Evolutionary conservation across 495 filamentous ascomycete species (phyloP), one percentile per base, ranked within the genome.

Genomic region (Xylaria bambusicola): DNA sequence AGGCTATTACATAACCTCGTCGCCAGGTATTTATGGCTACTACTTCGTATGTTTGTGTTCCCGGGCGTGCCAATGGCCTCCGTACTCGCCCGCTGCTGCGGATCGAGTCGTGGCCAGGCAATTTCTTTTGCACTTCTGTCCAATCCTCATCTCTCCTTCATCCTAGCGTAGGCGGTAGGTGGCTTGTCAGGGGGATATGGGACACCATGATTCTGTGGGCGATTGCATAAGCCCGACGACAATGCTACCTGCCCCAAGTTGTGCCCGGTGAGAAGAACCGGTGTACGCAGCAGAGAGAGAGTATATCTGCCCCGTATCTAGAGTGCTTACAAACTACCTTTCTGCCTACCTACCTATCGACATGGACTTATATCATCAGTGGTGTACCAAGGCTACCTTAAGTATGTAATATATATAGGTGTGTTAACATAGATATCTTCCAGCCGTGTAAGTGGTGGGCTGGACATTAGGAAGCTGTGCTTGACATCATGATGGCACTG

Each of bases 111-210:
- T 12, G 3, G 1, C 45, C 56, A 15, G 46, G 35, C 47, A 18
- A 0, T 58, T 58, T 33, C 56, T 50, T 51, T 58, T 51, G 48
- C 46, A 20, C 40, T 12, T 13, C 46, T 38, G 26, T 42, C 35
- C 31, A 54, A 21, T 44, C 15, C 26, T 58, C n/a, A 29, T 36
- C 13, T 17, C 21, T 12, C 36, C n/a, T 41, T 15, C 38, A 42
- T 29, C 36, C 51, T 42, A 10, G 13, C 29, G 29, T 10, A 5
- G 29, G 5, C 44, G 36, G 52, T 44, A 10, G 26, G 52, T 54
- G 52, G 52, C 52, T 42, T 54, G 40, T 44, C 52, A 36, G 15
- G 52, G 51, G 51, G 33, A 41, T 40, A 23, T 41, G 15, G 9
- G 24, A 33, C 42, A 36, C 38, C 52, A 44, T 44, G 26, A 38